These are phyloP conservation scores for Fulvia fulva DNA, from an alignment of 2,329 filamentous ascomycete species.

Conservation along the genomic window DNA sequence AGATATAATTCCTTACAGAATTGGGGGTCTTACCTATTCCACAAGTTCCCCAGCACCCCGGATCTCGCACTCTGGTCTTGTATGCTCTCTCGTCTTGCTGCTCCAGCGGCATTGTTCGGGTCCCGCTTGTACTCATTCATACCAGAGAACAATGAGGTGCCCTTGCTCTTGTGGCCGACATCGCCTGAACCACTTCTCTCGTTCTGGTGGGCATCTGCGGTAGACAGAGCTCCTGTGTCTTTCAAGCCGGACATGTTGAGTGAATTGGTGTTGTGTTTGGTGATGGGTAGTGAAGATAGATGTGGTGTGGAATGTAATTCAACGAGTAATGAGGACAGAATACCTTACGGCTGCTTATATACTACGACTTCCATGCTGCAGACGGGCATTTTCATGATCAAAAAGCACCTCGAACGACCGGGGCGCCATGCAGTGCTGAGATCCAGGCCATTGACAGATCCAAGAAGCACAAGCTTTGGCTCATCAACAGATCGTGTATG, in stretches of 20 bases:
- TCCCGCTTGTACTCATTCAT: constrained; percentile 6
- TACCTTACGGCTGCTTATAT: too few species aligned
- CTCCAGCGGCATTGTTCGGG: neutral
- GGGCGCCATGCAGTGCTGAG: neutral
- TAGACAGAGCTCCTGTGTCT: neutral
- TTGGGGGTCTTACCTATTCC: neutral
- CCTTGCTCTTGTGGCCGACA: neutral
- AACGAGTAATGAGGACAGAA: too few species aligned
- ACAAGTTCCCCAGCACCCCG: constrained; percentile 1
- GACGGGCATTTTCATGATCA: neutral
- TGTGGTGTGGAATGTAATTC: too few species aligned
- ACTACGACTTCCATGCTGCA: neutral
- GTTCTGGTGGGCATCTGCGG: neutral
- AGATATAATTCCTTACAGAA: neutral
- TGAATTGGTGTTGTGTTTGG: neutral
- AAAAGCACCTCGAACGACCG: neutral
- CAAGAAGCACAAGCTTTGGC: neutral
- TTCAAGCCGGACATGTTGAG: neutral
- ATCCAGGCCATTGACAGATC: neutral
- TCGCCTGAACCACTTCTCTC: neutral
- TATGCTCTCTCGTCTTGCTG: neutral
- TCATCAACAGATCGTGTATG: neutral
- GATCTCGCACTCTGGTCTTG: constrained; percentile 2
- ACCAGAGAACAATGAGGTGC: neutral
- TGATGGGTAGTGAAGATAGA: too few species aligned